A percentile compares a stretch with the other conserved stretches of the same genome.
Conservation (phyloP, 345 rosid genomes). For the Camelina hispida region DNA sequence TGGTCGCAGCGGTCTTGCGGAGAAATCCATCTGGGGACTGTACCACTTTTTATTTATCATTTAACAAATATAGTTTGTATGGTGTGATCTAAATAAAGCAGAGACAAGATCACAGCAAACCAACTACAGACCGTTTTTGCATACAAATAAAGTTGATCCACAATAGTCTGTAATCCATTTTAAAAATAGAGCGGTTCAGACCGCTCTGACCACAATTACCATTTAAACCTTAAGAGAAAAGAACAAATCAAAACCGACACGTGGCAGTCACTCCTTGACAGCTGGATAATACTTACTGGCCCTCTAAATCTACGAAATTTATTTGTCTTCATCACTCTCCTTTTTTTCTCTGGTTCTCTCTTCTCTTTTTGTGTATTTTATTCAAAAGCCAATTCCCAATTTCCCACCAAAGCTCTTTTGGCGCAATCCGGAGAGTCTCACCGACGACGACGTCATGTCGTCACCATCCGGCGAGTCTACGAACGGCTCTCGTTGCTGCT, state of each 20-base stretch:
- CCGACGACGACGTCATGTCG: constrained; percentile 45
- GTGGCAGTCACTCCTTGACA: constrained; percentile 21
- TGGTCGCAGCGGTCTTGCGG: no score
- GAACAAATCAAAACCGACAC: constrained; percentile 13
- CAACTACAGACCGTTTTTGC: no score
- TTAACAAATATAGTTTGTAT: no score
- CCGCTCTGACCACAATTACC: no score
- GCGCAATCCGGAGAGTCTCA: constrained; percentile 25
- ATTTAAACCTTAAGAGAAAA: no score
- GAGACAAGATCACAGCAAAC: no score
- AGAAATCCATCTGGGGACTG: no score
- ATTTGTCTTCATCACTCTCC: constrained; percentile 18
- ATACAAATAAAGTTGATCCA: no score
- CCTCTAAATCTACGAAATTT: neutral
- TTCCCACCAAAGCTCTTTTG: constrained; percentile 57
- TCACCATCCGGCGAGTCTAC: constrained; percentile 35
- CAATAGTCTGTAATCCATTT: no score
- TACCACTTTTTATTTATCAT: no score
- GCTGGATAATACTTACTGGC: constrained; percentile 4
- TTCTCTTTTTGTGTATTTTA: neutral
- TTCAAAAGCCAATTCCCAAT: constrained; percentile 42
- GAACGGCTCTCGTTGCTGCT: constrained; percentile 33
- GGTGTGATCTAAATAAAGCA: no score
- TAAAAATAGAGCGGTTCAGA: no score
- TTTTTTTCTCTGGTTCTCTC: neutral